These are phyloP conservation scores for Prinsepia uniflora DNA, from an alignment of 306 rosid species.

Conservation along the genomic window DNA sequence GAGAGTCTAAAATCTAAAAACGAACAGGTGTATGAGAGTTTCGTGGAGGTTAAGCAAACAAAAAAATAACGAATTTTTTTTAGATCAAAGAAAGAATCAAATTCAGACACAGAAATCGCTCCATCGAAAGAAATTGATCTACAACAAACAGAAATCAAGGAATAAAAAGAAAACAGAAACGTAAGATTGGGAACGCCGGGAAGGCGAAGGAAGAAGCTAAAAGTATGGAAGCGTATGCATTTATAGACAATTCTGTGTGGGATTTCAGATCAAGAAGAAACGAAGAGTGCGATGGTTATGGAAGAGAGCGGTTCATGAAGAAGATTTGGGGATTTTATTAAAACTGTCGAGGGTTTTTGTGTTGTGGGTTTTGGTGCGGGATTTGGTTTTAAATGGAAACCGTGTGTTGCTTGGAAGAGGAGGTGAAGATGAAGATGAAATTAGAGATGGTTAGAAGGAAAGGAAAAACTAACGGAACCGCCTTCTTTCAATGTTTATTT, in stretches of 20 bases:
- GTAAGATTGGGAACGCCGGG: not conserved
- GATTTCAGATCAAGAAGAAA: not conserved
- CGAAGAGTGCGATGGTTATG: too few relatives aligned
- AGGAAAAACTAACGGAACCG: conserved; percentile 30
- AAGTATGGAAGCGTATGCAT: not conserved
- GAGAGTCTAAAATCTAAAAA: not conserved
- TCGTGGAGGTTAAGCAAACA: conserved; percentile 5
- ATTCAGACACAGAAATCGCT: not conserved
- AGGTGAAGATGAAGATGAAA: not conserved
- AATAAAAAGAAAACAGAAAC: not conserved
- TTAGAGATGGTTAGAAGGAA: not conserved
- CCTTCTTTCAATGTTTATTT: not conserved
- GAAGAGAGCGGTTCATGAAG: not conserved
- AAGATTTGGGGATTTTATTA: not conserved
- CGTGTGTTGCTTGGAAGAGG: not conserved
- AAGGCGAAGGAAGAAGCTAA: not conserved
- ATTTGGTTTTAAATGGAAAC: not conserved
- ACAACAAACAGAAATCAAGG: not conserved
- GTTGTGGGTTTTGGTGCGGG: not conserved
- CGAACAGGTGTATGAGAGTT: not conserved
- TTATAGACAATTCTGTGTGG: not conserved
- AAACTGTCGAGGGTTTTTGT: not conserved
- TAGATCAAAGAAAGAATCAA: not conserved
- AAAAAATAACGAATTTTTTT: not conserved
- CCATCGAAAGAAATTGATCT: not conserved